These are phyloP conservation scores for Rhynchosporium secalis DNA, from an alignment of 2,329 filamentous ascomycete genomes.

Conservation along the genomic window DNA sequence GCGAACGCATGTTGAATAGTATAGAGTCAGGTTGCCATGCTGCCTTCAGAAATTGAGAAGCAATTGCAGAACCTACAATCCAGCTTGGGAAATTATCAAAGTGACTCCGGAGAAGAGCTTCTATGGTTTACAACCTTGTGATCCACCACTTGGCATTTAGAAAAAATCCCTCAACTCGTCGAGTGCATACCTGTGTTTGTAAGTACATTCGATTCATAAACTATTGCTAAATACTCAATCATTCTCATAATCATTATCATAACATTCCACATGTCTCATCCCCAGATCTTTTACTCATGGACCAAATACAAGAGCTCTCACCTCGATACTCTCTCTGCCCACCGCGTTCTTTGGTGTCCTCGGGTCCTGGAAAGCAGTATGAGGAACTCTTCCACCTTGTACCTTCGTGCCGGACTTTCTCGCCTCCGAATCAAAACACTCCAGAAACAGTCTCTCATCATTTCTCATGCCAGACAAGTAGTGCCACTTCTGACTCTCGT, in stretches of 20 bases:
- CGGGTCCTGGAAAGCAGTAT: constrained; percentile 71
- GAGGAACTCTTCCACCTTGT: constrained; percentile 51
- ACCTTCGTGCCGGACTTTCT: constrained; percentile 51
- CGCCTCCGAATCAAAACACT: constrained; percentile 43
- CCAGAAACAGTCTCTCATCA: constrained; percentile 39
- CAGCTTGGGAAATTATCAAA: no score
- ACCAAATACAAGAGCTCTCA: constrained; percentile 76
- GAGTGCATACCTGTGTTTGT: neutral
- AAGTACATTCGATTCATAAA: neutral
- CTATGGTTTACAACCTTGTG: no score
- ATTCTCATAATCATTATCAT: neutral
- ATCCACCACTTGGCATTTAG: no score
- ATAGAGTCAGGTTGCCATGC: no score
- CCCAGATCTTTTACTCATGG: neutral
- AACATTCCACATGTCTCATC: neutral
- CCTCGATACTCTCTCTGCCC: constrained; percentile 84
- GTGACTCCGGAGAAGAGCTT: no score
- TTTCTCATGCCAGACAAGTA: constrained; percentile 40
- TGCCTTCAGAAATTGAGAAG: no score
- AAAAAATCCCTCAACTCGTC: neutral
- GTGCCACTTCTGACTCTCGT: constrained; percentile 39
- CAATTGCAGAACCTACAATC: no score
- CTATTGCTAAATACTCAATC: neutral
- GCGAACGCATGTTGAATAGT: no score
- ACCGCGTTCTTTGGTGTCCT: constrained; percentile 68